Evolutionary conservation across 345 rosid species (phyloP), one percentile per base, ranked within the genome.

Genomic region (Iberis pinnata): DNA sequence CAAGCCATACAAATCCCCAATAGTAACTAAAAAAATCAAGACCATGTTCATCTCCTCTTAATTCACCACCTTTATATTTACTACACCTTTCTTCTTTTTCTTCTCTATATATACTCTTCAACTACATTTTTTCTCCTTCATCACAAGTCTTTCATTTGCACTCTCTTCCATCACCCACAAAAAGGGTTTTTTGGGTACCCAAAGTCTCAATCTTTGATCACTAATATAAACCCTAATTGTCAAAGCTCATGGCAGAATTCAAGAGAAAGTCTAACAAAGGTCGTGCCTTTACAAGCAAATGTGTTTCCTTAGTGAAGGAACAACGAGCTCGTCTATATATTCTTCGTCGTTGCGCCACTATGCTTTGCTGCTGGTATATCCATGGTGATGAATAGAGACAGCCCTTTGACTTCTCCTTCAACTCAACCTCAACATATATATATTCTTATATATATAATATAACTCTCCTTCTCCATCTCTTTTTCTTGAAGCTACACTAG

Each of bases 301-400:
- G 90, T 43, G 82, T 82, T 50, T 76, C 86, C 22, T 60, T 80
- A 53, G 80, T 83, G 3, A 76, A 81, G 68, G 77, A 83, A 63
- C 90, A 78, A 61, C 81, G 80, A 11, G 81, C 88, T 24, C 83
- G 82, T 17, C 68, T 86, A 55, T 83, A 83, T 40, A 78, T 86
- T 59, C 49, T 86, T 40, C 81, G 84, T 29, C 90, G 88, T n/a
- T 86, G 90, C n/a, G 86, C 86, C 56, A 77, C 86, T 63, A 80
- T 86, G 82, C 95, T 86, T 44, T 74, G 83, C 8, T 81, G 88
- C 64, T 79, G 77, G 79, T 86, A 81, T 61, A 73, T 83, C 36
- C 86, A 75, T 8, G 83, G 79, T 3, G 88, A 81, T 51, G 92
- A 78, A 19, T 76, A 70, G 44, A 60, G 47, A 66, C 35, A 50